Evolutionary conservation across 371 early-diverging fungal genomes (phyloP).

Genomic region (Apophysomyces sp.): DNA sequence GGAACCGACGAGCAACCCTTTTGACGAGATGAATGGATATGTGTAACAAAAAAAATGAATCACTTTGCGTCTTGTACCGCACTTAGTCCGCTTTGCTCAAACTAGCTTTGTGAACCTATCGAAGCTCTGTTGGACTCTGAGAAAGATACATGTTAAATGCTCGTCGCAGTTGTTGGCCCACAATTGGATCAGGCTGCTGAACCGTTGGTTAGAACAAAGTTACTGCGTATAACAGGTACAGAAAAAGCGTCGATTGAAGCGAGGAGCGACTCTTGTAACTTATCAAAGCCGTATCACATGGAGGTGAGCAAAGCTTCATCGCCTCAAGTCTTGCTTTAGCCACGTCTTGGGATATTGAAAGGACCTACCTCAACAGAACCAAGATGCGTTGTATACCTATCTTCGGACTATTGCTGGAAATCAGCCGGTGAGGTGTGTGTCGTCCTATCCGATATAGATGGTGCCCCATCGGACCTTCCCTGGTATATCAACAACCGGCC

Average conservation of each 20-base stretch:
- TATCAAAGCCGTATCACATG: not conserved
- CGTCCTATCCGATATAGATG: not conserved
- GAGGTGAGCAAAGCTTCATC: not conserved
- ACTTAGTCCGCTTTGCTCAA: not conserved
- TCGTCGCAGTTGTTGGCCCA: not conserved
- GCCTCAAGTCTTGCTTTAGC: not conserved
- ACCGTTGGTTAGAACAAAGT: not conserved
- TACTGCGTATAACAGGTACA: not conserved
- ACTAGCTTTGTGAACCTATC: not conserved
- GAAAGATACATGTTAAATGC: not conserved
- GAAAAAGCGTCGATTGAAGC: not conserved
- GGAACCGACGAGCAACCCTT: not conserved
- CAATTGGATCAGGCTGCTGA: not conserved
- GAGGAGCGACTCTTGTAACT: not conserved
- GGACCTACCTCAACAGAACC: not conserved
- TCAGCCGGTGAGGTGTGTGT: not conserved
- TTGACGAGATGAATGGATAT: not conserved
- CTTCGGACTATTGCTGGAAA: not conserved
- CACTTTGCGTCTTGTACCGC: not conserved
- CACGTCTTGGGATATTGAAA: not conserved
- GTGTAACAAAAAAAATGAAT: too few species aligned
- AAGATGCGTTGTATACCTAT: not conserved
- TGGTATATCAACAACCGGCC: too few species aligned
- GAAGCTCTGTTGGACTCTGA: not conserved
- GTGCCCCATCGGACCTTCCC: too few species aligned